Base-by-base conservation (phyloP, 2,329 filamentous ascomycete species). In the Colletotrichum lentis region DNA sequence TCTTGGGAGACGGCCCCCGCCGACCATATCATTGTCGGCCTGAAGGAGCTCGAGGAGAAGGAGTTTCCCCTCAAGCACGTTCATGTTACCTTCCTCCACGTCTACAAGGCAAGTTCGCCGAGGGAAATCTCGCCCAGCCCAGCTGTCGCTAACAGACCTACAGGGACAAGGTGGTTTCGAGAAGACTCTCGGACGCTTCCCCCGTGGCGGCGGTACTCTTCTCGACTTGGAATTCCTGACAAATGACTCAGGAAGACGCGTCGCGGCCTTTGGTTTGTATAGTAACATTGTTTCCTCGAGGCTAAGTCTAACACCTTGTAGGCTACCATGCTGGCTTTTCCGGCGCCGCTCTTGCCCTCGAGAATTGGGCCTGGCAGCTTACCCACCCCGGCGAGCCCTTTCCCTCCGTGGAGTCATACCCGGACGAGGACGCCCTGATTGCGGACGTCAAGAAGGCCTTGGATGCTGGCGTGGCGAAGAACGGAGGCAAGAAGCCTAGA, bases 191-290 rank as follows among this genome's bases (percentile, higher is more conserved):
- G 85, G 88, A 65, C 86, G 94, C 64, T 97, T 94, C 78, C 86
- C 91, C 35, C 86, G 88, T 27, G 93, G 92, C 66, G 88, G 89
- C 62, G 92, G 93, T 72, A 90, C 87, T 0, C 87, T 97, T 16
- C 87, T 94, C 67, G 94, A 97, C 75, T 86, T 97, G 44, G 94
- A 97, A 77, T 97, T 97, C 77, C 84, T 97, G 44, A 86, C 88
- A 46, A 91, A 96, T 72, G 86, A 90, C 71, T 47, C 54, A 16
- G 91, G 91, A 44, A 84, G 91, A 54, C 83, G 92, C 69, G 89
- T 94, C 1, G 90, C 90, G 10, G 89, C 89, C 1, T 93, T 93
- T 73, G 86, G 31, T 35, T 7, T 7, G 31, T 35, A 35, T 0
- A 10, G 31, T 10, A 35, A 35, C 8, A 35, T 2, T 35, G 8